Conservation (phyloP, 768 basidiomycete species). For the Auriscalpium vulgare region DNA sequence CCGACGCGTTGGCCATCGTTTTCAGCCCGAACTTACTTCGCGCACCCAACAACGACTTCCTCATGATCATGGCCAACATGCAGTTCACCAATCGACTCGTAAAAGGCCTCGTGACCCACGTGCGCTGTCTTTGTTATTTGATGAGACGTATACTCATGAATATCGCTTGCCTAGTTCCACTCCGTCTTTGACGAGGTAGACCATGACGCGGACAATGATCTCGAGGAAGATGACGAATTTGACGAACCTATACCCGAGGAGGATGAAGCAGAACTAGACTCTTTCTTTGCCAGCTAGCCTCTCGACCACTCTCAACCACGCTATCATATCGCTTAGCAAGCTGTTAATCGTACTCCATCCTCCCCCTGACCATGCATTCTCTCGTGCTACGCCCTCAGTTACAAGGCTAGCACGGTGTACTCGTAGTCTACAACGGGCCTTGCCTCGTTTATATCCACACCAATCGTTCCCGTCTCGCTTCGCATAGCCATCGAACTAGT, state of each 20-base stretch:
- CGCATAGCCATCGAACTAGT: no score
- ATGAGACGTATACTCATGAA: neutral
- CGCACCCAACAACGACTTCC: conserved; percentile 72
- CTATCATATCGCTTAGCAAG: no score
- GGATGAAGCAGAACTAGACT: conserved; percentile 36
- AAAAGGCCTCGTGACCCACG: conserved; percentile 58
- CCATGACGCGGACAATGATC: conserved; percentile 25
- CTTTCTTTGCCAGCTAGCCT: neutral
- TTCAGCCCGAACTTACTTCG: conserved; percentile 78
- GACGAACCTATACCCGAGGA: conserved; percentile 64
- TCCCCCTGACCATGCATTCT: no score
- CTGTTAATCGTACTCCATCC: no score
- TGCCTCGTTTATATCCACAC: no score
- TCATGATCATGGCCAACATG: conserved; percentile 75
- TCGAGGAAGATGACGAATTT: conserved; percentile 42
- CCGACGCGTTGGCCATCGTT: conserved; percentile 77
- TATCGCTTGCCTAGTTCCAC: conserved; percentile 34
- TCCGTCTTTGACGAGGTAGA: conserved; percentile 68
- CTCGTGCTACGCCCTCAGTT: no score
- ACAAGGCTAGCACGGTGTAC: no score
- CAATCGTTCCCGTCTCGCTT: no score
- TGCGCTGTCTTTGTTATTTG: conserved; percentile 24
- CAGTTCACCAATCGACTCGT: conserved; percentile 14
- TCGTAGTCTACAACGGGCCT: no score
- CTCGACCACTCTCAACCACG: no score